Conservation (phyloP, 495 filamentous ascomycete species). For the Annulohypoxylon moriforme region DNA sequence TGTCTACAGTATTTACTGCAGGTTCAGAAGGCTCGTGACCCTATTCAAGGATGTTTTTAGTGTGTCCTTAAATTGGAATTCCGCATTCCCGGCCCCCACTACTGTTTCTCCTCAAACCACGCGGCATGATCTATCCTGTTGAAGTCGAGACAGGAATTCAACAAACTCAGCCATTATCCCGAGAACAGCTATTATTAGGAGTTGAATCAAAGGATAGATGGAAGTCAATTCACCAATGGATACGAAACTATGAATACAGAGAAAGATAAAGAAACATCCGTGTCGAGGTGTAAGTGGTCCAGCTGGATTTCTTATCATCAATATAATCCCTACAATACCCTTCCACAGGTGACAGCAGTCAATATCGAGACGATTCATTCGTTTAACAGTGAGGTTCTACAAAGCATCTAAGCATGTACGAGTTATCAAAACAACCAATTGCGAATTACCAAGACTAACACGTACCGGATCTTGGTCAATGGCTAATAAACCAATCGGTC, state of each 20-base stretch:
- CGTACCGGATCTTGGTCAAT: constrained; percentile 1
- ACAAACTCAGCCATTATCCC: neutral
- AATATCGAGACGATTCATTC: neutral
- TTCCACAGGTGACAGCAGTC: neutral
- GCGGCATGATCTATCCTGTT: constrained; percentile 5
- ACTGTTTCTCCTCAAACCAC: constrained; percentile 7
- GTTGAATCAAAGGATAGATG: neutral
- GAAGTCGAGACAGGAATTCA: no score
- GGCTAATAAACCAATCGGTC: neutral
- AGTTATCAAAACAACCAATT: constrained; percentile 25
- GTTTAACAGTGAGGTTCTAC: neutral
- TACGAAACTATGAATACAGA: neutral
- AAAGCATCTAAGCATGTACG: neutral
- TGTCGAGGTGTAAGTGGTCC: constrained; percentile 40
- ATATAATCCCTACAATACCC: constrained; percentile 3
- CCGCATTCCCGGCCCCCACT: constrained; percentile 20
- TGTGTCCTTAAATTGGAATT: constrained; percentile 18
- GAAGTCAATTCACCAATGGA: neutral
- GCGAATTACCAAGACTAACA: neutral
- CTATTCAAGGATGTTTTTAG: constrained; percentile 5
- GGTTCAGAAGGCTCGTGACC: constrained; percentile 33
- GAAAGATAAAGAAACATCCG: constrained; percentile 13
- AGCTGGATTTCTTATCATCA: constrained; percentile 17
- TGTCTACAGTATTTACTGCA: constrained; percentile 11
- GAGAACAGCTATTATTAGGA: neutral